These are phyloP conservation scores for Ilyonectria sp. DNA, from an alignment of 2,329 filamentous ascomycete genomes.

Conservation along the genomic window DNA sequence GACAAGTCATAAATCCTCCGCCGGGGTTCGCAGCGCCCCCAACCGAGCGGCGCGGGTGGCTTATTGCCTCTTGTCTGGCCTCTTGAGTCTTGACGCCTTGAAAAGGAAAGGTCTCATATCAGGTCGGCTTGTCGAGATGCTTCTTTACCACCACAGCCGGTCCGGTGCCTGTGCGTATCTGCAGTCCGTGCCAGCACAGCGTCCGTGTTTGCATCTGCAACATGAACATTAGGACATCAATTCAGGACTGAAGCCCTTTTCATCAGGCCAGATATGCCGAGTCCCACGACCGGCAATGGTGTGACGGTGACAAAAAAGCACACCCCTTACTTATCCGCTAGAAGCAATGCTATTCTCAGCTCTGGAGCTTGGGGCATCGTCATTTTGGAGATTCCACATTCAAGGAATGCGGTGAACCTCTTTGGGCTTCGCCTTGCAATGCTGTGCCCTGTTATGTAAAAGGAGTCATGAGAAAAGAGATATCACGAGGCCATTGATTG, in stretches of 20 bases:
- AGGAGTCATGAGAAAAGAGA: constrained; percentile 1
- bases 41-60: constrained; percentile 30
- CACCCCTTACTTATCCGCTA: neutral
- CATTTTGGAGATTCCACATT: constrained; percentile 18
- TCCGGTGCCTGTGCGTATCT: constrained; percentile 24
- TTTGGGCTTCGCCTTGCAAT: constrained; percentile 19
- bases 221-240: constrained; percentile 1
- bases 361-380: constrained; percentile 3
- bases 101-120: constrained; percentile 19
- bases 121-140: constrained; percentile 12
- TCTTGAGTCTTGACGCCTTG: constrained; percentile 4
- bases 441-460: constrained; percentile 11
- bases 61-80: constrained; percentile 15
- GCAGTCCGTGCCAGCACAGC: constrained; percentile 30
- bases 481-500: constrained; percentile 21
- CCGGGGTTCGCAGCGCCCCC: constrained; percentile 43
- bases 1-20: constrained; percentile 48
- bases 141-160: constrained; percentile 19
- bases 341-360: constrained; percentile 15
- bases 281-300: constrained; percentile 18
- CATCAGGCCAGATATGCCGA: constrained; percentile 26
- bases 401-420: constrained; percentile 14
- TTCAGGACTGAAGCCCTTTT: constrained; percentile 17
- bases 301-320: constrained; percentile 1
- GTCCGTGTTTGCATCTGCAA: constrained; percentile 13